Conservation (phyloP, 345 rosid species). For the Gossypium rotundifolium region DNA sequence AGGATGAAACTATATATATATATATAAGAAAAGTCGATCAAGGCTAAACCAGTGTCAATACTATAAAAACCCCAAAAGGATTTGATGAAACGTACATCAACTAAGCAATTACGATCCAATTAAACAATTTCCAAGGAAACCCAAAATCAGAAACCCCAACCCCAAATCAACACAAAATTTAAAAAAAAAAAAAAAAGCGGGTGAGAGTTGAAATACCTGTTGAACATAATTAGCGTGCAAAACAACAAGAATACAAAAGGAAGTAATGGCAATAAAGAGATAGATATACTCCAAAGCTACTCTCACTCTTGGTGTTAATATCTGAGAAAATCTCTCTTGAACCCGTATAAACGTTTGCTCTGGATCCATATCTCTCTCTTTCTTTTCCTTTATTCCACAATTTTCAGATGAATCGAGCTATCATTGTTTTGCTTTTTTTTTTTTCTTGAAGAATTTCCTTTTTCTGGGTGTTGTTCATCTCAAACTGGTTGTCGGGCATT, state of each 20-base stretch:
- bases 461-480: neutral
- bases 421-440: neutral
- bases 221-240: constrained; percentile 99
- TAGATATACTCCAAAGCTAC: constrained; percentile 80
- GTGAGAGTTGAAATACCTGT: constrained; percentile 40
- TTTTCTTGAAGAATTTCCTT: neutral
- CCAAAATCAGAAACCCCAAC: neutral
- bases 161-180: neutral
- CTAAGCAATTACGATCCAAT: neutral
- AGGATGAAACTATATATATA: neutral
- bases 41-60: neutral
- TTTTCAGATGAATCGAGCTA: neutral
- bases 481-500: neutral
- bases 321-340: constrained; percentile 84
- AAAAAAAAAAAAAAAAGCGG: neutral
- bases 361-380: constrained; percentile 68
- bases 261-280: constrained; percentile 72
- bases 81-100: neutral
- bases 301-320: constrained; percentile 71
- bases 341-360: constrained; percentile 90
- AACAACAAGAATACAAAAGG: constrained; percentile 87
- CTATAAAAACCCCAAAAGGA: neutral
- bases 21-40: neutral
- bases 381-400: neutral
- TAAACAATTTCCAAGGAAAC: neutral